A percentile compares a stretch with the other conserved stretches of the same genome.
Conservation (phyloP, 78 protist genomes). For the Tieghemostelium lacteum region DNA sequence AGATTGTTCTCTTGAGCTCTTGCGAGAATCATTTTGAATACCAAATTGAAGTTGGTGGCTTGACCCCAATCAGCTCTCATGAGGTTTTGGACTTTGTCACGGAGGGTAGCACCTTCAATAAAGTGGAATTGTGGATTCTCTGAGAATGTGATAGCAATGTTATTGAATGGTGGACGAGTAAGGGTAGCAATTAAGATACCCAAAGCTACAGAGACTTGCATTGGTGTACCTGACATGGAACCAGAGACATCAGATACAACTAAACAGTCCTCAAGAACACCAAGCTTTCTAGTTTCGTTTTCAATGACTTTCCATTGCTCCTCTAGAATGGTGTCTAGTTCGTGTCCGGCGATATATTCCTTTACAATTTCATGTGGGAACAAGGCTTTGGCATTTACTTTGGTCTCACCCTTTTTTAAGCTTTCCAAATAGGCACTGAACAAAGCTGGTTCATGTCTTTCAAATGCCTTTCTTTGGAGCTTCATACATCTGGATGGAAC, state of each 20-base stretch:
- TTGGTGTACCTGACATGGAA: constrained; percentile 56
- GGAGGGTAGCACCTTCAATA: constrained; percentile 6
- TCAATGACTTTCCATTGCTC: constrained; percentile 73
- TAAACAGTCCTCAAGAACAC: constrained; percentile 22
- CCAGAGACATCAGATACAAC: constrained; percentile 71
- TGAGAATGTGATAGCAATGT: constrained; percentile 53
- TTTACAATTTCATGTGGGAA: constrained; percentile 71
- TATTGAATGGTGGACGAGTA: constrained; percentile 52
- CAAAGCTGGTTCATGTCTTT: constrained; percentile 42
- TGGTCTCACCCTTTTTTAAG: constrained; percentile 52
- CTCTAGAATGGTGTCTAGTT: constrained; percentile 40
- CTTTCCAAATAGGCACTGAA: constrained; percentile 17
- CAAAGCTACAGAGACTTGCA: constrained; percentile 77
- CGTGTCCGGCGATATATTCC: not conserved
- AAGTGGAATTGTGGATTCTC: constrained; percentile 52
- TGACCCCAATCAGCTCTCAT: constrained; percentile 41
- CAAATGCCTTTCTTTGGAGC: constrained; percentile 26
- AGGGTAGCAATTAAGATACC: constrained; percentile 50
- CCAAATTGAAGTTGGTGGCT: constrained; percentile 48
- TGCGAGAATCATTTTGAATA: constrained; percentile 26
- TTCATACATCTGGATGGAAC: constrained; percentile 80
- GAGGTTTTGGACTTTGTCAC: constrained; percentile 16
- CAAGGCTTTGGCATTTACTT: constrained; percentile 58
- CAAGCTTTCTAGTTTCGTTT: constrained; percentile 42
- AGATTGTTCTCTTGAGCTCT: constrained; percentile 33